phyloP scores from a whole-genome alignment of 371 early-diverging fungal genomes.

The Mucor saturninus region DNA sequence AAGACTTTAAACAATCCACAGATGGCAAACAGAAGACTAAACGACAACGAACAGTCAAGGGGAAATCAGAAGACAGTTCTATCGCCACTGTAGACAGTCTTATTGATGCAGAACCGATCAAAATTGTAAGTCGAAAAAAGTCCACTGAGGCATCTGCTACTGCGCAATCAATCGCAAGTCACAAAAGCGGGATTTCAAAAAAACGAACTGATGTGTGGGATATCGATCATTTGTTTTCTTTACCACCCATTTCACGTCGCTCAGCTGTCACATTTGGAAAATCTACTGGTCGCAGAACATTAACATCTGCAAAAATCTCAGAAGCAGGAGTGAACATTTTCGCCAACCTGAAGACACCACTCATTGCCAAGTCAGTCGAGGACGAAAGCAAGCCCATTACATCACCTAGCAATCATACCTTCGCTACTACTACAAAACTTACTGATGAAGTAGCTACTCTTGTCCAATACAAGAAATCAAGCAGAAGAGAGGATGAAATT shows the following conservation, averaged over 20 bases:
- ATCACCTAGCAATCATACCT: neutral
- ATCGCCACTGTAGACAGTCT: no score
- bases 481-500: neutral
- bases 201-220: constrained; percentile 26
- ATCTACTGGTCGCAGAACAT: neutral
- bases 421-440: neutral
- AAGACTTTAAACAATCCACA: no score
- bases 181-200: no score
- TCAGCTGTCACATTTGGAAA: constrained; percentile 10
- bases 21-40: no score
- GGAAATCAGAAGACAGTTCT: neutral
- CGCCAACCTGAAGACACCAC: neutral
- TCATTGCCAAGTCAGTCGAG: neutral
- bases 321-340: constrained; percentile 7
- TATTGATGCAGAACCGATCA: no score
- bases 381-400: neutral
- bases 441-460: neutral
- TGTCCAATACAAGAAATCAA: neutral
- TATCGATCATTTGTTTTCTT: constrained; percentile 16
- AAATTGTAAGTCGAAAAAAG: no score
- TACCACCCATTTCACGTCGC: neutral
- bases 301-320: neutral
- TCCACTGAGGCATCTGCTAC: no score
- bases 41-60: neutral
- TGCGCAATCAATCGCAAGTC: neutral